These are phyloP conservation scores for Theobroma cacao DNA, from an alignment of 345 rosid species.

Conservation along the genomic window DNA sequence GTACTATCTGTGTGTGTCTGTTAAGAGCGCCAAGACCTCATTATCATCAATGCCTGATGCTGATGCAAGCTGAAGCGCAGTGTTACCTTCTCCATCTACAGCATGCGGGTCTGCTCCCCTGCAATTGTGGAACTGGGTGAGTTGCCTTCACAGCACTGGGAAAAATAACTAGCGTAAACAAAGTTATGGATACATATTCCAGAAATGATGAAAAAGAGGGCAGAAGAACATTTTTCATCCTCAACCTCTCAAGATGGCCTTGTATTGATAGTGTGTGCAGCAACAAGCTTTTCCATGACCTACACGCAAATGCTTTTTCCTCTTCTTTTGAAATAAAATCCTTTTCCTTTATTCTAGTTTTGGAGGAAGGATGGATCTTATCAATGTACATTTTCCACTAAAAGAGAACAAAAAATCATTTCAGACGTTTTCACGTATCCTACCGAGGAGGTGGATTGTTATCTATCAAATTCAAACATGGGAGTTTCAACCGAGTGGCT, in stretches of 20 bases:
- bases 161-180: not conserved
- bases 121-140: constrained; percentile 19
- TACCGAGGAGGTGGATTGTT: not conserved
- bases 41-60: constrained; percentile 40
- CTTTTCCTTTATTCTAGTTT: not conserved
- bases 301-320: too few species aligned
- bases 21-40: constrained; percentile 43
- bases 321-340: too few species aligned
- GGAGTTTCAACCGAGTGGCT: not conserved
- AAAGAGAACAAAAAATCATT: not conserved
- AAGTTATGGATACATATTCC: not conserved
- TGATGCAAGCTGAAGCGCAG: constrained; percentile 42
- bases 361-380: not conserved
- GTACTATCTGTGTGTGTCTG: constrained; percentile 29
- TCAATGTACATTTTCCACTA: not conserved
- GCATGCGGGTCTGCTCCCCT: constrained; percentile 70
- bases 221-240: not conserved
- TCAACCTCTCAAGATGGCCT: not conserved
- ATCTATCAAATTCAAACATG: not conserved
- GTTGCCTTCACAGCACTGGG: not conserved
- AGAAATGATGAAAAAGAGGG: not conserved
- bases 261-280: not conserved
- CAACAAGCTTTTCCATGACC: not conserved
- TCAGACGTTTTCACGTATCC: too few species aligned
- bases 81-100: constrained; percentile 39